Percentiles rank a stretch among this genome's conserved stretches.
Evolutionary conservation across 768 basidiomycete genomes (phyloP).

Genomic region (Hypholoma fasciculare): DNA sequence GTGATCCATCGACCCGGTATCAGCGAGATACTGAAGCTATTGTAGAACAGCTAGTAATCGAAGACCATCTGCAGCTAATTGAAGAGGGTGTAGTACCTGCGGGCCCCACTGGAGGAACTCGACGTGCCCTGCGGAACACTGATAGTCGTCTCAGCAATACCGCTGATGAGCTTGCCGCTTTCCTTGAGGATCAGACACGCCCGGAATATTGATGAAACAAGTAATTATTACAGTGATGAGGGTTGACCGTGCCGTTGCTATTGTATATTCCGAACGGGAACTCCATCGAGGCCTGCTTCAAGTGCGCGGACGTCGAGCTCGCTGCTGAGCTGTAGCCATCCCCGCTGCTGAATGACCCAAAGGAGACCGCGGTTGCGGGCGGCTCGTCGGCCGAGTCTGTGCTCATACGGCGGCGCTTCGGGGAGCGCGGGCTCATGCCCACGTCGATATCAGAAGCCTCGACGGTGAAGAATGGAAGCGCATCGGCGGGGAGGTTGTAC

Average conservation of each 20-base stretch:
- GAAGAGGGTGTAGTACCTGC: too few relatives aligned
- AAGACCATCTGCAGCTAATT: too few relatives aligned
- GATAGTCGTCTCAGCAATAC: too few relatives aligned
- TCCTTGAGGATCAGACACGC: too few relatives aligned
- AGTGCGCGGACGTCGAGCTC: constrained; percentile 45
- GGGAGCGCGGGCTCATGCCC: constrained; percentile 45
- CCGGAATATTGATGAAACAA: too few relatives aligned
- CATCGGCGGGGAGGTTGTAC: constrained; percentile 45
- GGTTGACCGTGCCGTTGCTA: constrained; percentile 30
- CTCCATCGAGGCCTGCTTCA: constrained; percentile 67
- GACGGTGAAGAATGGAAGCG: constrained; percentile 52
- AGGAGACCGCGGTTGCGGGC: constrained; percentile 65
- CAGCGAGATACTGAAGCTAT: too few relatives aligned
- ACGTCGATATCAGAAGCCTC: constrained; percentile 47
- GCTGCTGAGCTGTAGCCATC: constrained; percentile 63
- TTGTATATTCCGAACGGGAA: constrained; percentile 60
- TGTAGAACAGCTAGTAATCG: too few relatives aligned
- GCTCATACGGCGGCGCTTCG: constrained; percentile 77
- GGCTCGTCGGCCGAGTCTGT: constrained; percentile 51
- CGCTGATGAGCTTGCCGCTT: too few relatives aligned
- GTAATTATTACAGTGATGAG: too few relatives aligned
- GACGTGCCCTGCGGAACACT: too few relatives aligned
- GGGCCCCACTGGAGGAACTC: too few relatives aligned
- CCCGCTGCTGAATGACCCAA: constrained; percentile 47
- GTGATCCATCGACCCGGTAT: too few relatives aligned